A percentile compares a stretch with the other conserved stretches of the same genome.
Conservation (phyloP, 306 rosid genomes). For the Gleditsia sinensis region DNA sequence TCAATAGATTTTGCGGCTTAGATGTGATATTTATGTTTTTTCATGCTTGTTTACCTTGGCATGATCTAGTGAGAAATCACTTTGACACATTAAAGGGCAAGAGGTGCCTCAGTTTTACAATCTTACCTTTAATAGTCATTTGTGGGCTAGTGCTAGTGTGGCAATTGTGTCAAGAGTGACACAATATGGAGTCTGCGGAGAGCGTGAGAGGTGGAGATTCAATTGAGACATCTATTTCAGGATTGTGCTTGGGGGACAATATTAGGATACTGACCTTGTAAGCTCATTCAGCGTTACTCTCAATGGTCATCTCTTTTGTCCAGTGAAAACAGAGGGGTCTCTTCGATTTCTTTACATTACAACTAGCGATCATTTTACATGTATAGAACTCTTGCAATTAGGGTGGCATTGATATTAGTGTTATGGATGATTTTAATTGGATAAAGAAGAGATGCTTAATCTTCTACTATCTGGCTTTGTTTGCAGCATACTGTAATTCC, state of each 20-base stretch:
- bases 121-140: not conserved
- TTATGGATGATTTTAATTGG: not conserved
- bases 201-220: not conserved
- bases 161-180: not conserved
- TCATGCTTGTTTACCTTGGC: not conserved
- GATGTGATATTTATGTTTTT: not conserved
- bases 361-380: not conserved
- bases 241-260: not conserved
- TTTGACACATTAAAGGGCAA: not conserved
- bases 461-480: constrained; percentile 31
- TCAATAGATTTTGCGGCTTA: not conserved
- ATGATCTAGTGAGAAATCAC: constrained; percentile 12
- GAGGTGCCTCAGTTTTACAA: not conserved
- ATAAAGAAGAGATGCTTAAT: constrained; percentile 7
- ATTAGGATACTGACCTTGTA: not conserved
- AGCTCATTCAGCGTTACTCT: constrained; percentile 3
- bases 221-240: not conserved
- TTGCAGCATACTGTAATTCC: constrained; percentile 92
- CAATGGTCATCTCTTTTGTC: not conserved
- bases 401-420: constrained; percentile 7
- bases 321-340: not conserved
- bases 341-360: not conserved
- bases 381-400: not conserved
- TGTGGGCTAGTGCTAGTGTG: not conserved
- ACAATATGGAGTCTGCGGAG: not conserved